A percentile compares a stretch with the other conserved stretches of the same genome.
Conservation (phyloP, 306 rosid genomes). For the Rubus idaeus region DNA sequence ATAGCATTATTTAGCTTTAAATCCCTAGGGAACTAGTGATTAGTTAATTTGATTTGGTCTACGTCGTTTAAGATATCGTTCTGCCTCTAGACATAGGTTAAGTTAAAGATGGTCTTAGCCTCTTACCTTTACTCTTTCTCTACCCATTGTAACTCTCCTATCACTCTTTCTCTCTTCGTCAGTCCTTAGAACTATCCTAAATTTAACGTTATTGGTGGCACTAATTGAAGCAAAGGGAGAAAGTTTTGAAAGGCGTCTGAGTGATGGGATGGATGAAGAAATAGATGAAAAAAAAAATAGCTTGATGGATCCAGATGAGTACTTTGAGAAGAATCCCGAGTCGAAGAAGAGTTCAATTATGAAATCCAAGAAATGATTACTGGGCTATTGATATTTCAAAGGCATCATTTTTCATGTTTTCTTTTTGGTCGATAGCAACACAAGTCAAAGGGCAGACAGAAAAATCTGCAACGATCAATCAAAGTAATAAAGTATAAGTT, state of each 20-base stretch:
- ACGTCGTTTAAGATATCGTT: background rate
- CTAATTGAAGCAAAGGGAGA: background rate
- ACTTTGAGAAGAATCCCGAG: background rate
- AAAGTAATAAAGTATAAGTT: background rate
- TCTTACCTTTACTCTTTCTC: background rate
- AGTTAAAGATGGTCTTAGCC: background rate
- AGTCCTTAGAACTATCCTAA: background rate
- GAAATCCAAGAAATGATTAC: background rate
- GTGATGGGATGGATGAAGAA: background rate
- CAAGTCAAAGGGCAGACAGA: background rate
- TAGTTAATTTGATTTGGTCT: slow-evolving; percentile 5
- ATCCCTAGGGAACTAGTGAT: background rate
- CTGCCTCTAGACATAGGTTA: background rate
- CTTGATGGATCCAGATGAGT: background rate
- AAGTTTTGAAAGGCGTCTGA: background rate
- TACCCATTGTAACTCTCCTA: background rate
- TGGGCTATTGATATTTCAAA: background rate
- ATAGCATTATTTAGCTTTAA: background rate
- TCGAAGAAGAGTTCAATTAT: background rate
- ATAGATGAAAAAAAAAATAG: background rate
- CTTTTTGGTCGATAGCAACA: background rate
- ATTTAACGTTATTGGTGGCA: background rate
- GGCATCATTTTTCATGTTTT: background rate
- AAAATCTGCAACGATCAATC: background rate
- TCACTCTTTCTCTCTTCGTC: background rate